Percentiles rank a stretch among this genome's conserved stretches.
These are phyloP conservation scores for Tylopilus sp. DNA, from an alignment of 768 basidiomycete genomes.

Conservation along the genomic window DNA sequence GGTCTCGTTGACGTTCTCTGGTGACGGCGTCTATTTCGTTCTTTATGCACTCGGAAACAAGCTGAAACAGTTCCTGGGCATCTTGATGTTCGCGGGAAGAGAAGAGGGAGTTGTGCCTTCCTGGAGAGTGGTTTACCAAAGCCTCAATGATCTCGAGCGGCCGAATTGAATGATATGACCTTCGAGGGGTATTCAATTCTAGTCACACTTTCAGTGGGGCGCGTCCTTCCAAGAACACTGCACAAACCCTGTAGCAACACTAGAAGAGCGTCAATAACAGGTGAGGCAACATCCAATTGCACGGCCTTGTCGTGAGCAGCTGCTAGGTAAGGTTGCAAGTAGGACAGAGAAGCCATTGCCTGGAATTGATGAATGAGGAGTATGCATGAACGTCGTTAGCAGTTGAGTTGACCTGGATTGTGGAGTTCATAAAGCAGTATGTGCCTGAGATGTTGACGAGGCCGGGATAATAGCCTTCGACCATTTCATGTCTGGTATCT, in stretches of 20 bases:
- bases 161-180: conserved; percentile 58
- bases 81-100: conserved; percentile 95
- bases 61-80: conserved; percentile 96
- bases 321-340: conserved; percentile 78
- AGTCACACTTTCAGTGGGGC: conserved; percentile 3
- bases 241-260: conserved; percentile 64
- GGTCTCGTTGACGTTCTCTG: conserved; percentile 64
- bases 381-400: background rate
- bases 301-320: conserved; percentile 74
- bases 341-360: conserved; percentile 86
- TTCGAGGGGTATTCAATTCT: conserved; percentile 67
- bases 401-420: conserved; percentile 65
- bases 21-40: conserved; percentile 76
- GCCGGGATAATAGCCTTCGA: conserved; percentile 70
- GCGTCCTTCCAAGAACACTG: background rate
- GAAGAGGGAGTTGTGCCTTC: conserved; percentile 63
- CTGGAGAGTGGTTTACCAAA: conserved; percentile 52
- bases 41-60: conserved; percentile 86
- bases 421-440: conserved; percentile 97
- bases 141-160: conserved; percentile 71
- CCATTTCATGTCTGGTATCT: conserved; percentile 25
- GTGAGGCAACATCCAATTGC: conserved; percentile 76
- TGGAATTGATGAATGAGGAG: conserved; percentile 32
- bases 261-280: conserved; percentile 78
- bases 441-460: conserved; percentile 95